Conservation (phyloP, 805 yeast genomes). For the Saccharomycopsis javanensis region DNA sequence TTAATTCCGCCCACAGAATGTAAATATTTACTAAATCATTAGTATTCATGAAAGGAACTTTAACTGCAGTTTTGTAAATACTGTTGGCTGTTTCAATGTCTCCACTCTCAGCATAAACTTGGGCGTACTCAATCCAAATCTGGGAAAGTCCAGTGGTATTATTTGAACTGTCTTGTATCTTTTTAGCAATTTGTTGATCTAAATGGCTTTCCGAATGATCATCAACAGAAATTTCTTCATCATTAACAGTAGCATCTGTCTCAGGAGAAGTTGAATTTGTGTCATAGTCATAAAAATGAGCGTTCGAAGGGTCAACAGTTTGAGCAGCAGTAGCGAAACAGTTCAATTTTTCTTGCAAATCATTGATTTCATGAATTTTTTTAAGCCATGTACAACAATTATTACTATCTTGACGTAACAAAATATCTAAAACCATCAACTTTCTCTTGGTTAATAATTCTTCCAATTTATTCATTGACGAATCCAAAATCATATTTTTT, state of each 20-base stretch:
- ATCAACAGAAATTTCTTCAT: not conserved
- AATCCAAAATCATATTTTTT: conserved; percentile 30
- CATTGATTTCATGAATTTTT: conserved; percentile 40
- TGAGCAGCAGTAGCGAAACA: conserved; percentile 59
- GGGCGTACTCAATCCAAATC: conserved; percentile 66
- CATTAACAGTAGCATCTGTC: not conserved
- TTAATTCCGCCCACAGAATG: conserved; percentile 60
- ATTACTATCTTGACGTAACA: conserved; percentile 51
- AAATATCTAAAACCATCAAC: conserved; percentile 55
- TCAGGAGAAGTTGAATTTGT: not conserved
- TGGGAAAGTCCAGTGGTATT: conserved; percentile 37
- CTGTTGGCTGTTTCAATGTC: conserved; percentile 53
- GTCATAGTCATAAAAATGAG: conserved; percentile 20
- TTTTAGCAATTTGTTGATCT: not conserved
- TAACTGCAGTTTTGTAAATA: conserved; percentile 53
- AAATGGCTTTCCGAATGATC: not conserved
- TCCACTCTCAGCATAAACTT: conserved; percentile 44
- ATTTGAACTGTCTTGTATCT: conserved; percentile 5
- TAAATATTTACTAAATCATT: conserved; percentile 63
- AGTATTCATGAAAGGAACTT: conserved; percentile 55
- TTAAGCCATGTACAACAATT: conserved; percentile 62
- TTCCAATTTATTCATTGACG: conserved; percentile 41
- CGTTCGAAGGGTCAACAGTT: conserved; percentile 51
- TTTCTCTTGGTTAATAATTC: conserved; percentile 46
- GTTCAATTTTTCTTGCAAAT: conserved; percentile 35